Evolutionary conservation across 1,139 yeast genomes (phyloP).

Genomic region (Pichia sp.): DNA sequence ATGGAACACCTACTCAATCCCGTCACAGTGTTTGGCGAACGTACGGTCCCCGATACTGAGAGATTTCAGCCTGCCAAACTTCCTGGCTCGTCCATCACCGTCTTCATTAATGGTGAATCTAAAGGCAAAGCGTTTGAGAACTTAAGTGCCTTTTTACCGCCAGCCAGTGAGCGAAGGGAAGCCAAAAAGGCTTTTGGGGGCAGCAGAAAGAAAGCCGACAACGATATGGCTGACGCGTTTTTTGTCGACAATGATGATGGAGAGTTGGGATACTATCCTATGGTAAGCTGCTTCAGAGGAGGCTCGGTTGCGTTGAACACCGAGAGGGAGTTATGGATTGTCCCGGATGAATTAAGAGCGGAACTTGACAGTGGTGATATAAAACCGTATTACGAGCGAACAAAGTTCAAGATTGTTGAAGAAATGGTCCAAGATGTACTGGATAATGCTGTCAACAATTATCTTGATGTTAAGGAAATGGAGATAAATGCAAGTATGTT

Average conservation of each 20-base stretch:
- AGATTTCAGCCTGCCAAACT: conserved; percentile 35
- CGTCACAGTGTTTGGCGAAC: conserved; percentile 61
- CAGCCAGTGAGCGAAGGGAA: conserved; percentile 38
- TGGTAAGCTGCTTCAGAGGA: conserved; percentile 72
- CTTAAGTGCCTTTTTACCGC: conserved; percentile 74
- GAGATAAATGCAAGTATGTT: not conserved
- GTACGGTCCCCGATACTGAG: conserved; percentile 37
- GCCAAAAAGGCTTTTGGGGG: not conserved
- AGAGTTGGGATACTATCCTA: conserved; percentile 83
- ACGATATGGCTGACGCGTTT: conserved; percentile 13
- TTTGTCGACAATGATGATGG: conserved; percentile 55
- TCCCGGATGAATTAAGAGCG: conserved; percentile 31
- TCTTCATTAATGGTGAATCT: conserved; percentile 70
- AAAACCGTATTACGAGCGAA: conserved; percentile 45
- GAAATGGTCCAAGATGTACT: conserved; percentile 77
- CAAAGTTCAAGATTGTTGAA: conserved; percentile 65
- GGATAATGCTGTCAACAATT: conserved; percentile 75
- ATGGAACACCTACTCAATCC: conserved; percentile 76
- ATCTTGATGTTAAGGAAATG: conserved; percentile 33
- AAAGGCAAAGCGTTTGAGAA: conserved; percentile 61
- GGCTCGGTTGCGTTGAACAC: conserved; percentile 68
- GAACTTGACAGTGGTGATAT: conserved; percentile 24
- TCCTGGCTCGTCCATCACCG: conserved; percentile 49
- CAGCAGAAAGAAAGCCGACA: conserved; percentile 19
- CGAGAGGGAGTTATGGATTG: conserved; percentile 53